Conservation (phyloP, 1,284 basidiomycete species). For the Trametes hirsuta region DNA sequence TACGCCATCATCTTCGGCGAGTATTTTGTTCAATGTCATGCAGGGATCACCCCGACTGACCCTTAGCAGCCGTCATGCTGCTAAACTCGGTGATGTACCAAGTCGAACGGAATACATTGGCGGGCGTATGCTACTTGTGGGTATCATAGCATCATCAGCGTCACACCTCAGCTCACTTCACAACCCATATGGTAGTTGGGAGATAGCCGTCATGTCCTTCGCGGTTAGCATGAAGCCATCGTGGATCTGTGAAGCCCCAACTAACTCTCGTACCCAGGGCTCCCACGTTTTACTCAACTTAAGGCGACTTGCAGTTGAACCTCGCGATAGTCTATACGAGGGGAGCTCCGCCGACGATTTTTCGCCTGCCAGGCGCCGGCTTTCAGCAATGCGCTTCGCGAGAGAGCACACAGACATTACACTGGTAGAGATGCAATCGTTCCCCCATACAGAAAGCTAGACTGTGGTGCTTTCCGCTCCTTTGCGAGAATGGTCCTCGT, state of each 20-base stretch:
- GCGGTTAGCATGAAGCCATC: conserved; percentile 5
- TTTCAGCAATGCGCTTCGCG: not conserved
- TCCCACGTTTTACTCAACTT: conserved; percentile 21
- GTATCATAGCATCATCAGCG: not conserved
- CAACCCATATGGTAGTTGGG: conserved; percentile 11
- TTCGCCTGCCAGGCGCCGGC: not conserved
- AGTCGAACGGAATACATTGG: conserved; percentile 1
- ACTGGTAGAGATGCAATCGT: not conserved
- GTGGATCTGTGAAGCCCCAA: not conserved
- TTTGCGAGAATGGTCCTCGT: too few relatives aligned
- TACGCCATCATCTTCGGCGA: conserved; percentile 17
- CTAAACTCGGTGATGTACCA: conserved; percentile 17
- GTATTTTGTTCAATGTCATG: not conserved
- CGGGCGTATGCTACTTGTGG: conserved; percentile 15
- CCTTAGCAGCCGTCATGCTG: conserved; percentile 12
- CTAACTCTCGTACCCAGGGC: not conserved
- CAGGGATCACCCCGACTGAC: not conserved
- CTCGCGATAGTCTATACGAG: not conserved
- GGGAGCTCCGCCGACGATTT: not conserved
- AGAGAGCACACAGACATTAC: not conserved
- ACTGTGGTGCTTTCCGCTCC: too few relatives aligned
- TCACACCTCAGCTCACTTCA: not conserved
- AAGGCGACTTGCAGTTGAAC: conserved; percentile 1
- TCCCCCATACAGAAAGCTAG: not conserved
- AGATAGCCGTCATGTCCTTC: conserved; percentile 19